Base-by-base conservation (phyloP, 192 early-diverging fungal genomes). In the Rhizoclosmatium sp. region DNA sequence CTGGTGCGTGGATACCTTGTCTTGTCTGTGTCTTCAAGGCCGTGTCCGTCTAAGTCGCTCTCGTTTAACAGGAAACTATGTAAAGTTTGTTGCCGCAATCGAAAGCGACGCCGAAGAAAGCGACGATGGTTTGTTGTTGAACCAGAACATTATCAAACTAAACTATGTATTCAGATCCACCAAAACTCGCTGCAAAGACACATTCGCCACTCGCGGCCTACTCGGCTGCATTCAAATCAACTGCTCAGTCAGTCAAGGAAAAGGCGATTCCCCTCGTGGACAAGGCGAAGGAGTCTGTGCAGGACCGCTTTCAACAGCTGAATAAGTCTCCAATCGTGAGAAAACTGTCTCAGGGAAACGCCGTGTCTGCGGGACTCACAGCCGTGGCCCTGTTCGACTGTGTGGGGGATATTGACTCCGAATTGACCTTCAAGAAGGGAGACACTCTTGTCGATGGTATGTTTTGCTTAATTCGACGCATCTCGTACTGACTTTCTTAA, bases 321-420 rank as follows among this genome's bases (percentile, higher is more conserved):
- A 7, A 16, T 12, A 54, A 54, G 51, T 54, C 51, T 54, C 51
- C 9, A 16, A 54, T 54, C 51, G 51, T 16, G 16, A 12, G 5
- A 54, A 54, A 54, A 54, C 51, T 16, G 16, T 54, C 51, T 12
- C 51, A 54, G 16, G 51, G 5, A 16, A 7, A 54, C 9, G 5
- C 51, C 16, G 51, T 16, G 5, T 54, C 51, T 31, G 49, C 75
- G 60, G 14, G 9, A 23, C 39, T 48, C 3, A 21, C 21, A 4
- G 88, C 88, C 45, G 84, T 83, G 23, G 90, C 89, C 42, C 64
- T 91, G 58, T 92, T 84, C 72, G 87, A 91, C 54, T 92, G 91
- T 61, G 56, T 74, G 46, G 91, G 85, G 3, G 91, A 92, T 56
- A 87, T 88, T 46, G 81, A 78, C 19, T 82, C 82, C 9, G 91